Percentiles rank a stretch among this genome's conserved stretches.
phyloP scores from a whole-genome alignment of 495 filamentous ascomycete genomes.

The Penicillium pancosmium region DNA sequence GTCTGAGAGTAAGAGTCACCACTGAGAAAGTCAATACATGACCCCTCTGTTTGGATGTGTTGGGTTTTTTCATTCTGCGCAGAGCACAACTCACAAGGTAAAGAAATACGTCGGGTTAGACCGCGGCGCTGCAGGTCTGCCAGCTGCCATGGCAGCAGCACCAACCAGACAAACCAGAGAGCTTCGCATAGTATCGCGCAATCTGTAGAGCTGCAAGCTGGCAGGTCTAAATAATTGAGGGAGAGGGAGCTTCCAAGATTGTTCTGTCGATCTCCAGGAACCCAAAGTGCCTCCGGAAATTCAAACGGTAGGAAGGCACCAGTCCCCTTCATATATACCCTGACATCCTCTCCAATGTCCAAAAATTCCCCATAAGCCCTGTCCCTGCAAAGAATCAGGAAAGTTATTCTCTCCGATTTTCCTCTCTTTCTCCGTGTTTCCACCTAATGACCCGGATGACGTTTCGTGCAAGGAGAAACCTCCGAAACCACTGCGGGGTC shows the following conservation, averaged over 20 bases:
- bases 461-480: slow-evolving; percentile 3
- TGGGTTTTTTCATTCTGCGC: neutral
- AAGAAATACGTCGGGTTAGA: slow-evolving; percentile 35
- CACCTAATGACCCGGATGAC: neutral
- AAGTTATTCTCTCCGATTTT: neutral
- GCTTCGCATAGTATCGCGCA: neutral
- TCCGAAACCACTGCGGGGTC: slow-evolving; percentile 4
- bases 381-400: neutral
- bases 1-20: slow-evolving; percentile 66
- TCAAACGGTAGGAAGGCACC: neutral
- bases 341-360: neutral
- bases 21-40: slow-evolving; percentile 15
- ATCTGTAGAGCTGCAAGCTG: neutral
- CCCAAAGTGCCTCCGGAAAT: too few species aligned
- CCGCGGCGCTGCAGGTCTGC: slow-evolving; percentile 18
- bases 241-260: too few species aligned
- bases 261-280: too few species aligned
- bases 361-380: neutral
- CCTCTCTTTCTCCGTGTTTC: neutral
- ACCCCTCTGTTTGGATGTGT: neutral
- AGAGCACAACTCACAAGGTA: slow-evolving; percentile 32
- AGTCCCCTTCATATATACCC: neutral
- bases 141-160: slow-evolving; percentile 23
- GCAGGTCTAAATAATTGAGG: neutral
- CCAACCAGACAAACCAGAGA: slow-evolving; percentile 16